Evolutionary conservation across 805 yeast genomes (phyloP), one percentile per base, ranked within the genome.

Genomic region (Spencermartinsiella europaea): DNA sequence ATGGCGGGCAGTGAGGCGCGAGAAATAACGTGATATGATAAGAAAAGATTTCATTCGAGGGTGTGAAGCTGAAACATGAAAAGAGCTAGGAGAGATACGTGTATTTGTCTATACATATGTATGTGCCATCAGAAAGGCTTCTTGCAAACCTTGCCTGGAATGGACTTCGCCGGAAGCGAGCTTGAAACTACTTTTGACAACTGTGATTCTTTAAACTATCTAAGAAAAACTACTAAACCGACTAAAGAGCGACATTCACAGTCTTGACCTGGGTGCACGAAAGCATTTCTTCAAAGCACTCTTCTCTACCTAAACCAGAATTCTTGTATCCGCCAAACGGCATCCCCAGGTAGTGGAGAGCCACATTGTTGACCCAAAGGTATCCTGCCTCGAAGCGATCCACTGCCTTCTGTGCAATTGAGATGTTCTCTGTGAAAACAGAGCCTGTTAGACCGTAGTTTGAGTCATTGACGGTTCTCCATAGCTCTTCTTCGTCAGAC

Each of bases 271-370:
- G 87, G 8, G 90, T 81, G 69, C 84, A 85, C 62, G 75, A 73
- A 48, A 75, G 69, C 46, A 86, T 72, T 35, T 87, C 93, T 56
- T 79, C 80, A 59, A 79, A 80, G 41, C 93, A 91, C 53, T 85
- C 69, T 67, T 85, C 95, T 56, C 91, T 77, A 49, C 95, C 95
- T 50, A 83, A 73, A 54, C 95, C 95, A 55, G 85, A 78, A 70
- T 76, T 70, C 66, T 84, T 83, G 64, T 79, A 83, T 36, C 95
- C 95, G 38, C 95, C 95, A 64, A 85, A 85, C 17, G 91, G 91
- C 45, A 83, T 78, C 54, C 74, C 74, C 52, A 73, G 65, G 58
- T 79, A 81, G 58, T 79, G 77, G 54, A 78, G 83, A 57, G 83
- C 81, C 44, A 81, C 80, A 12, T 81, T 74, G 66, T 83, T 83